Conservation (phyloP, 768 basidiomycete species). For the Pleurotus djamor region DNA sequence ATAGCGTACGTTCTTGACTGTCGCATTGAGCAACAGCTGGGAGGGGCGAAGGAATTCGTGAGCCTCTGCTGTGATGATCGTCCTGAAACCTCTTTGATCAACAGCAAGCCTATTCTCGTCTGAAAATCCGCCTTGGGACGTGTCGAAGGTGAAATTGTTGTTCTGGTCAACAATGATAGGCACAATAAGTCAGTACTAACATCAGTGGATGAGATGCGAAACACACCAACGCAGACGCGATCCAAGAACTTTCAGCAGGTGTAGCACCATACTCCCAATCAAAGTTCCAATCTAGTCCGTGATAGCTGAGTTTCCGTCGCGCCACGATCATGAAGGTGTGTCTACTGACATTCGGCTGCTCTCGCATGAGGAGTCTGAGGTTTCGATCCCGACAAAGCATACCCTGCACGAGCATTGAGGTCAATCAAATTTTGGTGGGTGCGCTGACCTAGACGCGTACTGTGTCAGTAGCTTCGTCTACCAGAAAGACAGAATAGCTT, state of each 20-base stretch:
- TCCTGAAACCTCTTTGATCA: slow-evolving; percentile 63
- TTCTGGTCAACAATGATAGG: slow-evolving; percentile 28
- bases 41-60: slow-evolving; percentile 43
- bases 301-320: neutral
- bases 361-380: slow-evolving; percentile 41
- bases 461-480: too few species aligned
- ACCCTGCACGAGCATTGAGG: slow-evolving; percentile 50
- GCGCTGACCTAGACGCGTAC: too few species aligned
- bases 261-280: slow-evolving; percentile 57
- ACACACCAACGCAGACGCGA: slow-evolving; percentile 63
- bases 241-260: slow-evolving; percentile 61
- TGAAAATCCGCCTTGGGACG: slow-evolving; percentile 56
- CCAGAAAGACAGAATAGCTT: neutral
- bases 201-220: neutral
- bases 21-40: slow-evolving; percentile 49
- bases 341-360: slow-evolving; percentile 56
- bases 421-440: slow-evolving; percentile 42
- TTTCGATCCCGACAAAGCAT: slow-evolving; percentile 45
- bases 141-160: slow-evolving; percentile 59
- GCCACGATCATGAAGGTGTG: slow-evolving; percentile 18
- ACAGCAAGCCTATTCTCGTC: slow-evolving; percentile 48
- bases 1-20: slow-evolving; percentile 46
- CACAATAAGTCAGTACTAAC: neutral
- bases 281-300: slow-evolving; percentile 19
- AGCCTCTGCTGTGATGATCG: slow-evolving; percentile 56